Evolutionary conservation across 2,329 filamentous ascomycete genomes (phyloP).

Genomic region (Aspergillus thermomutatus): DNA sequence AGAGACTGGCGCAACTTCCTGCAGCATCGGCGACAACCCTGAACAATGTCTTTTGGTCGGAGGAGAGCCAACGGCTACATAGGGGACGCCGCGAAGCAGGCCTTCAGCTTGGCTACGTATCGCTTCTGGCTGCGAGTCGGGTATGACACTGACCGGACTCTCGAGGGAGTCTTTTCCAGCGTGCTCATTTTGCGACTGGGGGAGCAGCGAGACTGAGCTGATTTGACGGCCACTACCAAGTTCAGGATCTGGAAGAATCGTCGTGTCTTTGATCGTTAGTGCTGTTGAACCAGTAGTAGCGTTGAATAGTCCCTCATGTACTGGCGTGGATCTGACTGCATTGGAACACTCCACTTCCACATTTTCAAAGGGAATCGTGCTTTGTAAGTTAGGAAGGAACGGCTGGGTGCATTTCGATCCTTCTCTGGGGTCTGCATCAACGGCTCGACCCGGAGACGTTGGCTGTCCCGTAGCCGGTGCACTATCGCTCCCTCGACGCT

Average conservation of each 20-base stretch:
- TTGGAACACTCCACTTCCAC: not conserved
- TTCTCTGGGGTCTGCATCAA: not conserved
- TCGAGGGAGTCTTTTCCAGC: constrained; percentile 23
- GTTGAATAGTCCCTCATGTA: not conserved
- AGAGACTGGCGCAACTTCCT: not conserved
- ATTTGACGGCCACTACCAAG: not conserved
- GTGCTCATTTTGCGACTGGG: not conserved
- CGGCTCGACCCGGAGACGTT: not conserved
- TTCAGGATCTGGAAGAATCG: not conserved
- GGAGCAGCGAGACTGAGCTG: not conserved
- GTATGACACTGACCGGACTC: constrained; percentile 37
- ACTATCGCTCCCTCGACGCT: not conserved
- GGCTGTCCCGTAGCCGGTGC: not conserved
- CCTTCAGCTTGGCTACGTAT: constrained; percentile 1
- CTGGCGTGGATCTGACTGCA: not conserved
- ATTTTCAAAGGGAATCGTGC: not conserved
- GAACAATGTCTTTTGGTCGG: constrained; percentile 14
- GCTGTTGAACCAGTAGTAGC: not conserved
- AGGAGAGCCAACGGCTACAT: not conserved
- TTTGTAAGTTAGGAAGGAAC: not conserved
- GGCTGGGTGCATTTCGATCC: not conserved
- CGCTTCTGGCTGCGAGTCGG: constrained; percentile 36
- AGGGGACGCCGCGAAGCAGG: not conserved
- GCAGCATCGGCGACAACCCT: not conserved
- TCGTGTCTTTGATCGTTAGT: not conserved